A percentile compares a stretch with the other conserved stretches of the same genome.
phyloP scores from a whole-genome alignment of 306 rosid species.

The Coriaria nepalensis region DNA sequence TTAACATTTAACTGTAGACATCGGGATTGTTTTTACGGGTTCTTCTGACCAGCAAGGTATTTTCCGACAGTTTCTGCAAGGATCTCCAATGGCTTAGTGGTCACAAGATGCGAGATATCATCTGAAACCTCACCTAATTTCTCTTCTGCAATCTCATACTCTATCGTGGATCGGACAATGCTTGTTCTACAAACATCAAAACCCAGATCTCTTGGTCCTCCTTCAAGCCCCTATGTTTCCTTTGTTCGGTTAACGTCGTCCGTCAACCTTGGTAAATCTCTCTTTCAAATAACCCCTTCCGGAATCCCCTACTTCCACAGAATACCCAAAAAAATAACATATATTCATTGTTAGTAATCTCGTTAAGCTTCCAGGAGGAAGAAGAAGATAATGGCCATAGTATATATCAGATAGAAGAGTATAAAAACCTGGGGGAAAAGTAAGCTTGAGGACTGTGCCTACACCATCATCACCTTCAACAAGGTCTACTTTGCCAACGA shows the following conservation, averaged over 20 bases:
- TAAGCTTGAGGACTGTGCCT: not conserved
- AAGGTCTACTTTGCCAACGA: not conserved
- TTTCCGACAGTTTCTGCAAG: not conserved
- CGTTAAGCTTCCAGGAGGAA: no score
- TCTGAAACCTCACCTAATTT: not conserved
- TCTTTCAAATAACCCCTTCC: not conserved
- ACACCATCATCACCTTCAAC: constrained; percentile 6
- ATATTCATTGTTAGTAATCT: no score
- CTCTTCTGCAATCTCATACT: not conserved
- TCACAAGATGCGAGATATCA: not conserved
- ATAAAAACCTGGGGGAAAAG: not conserved
- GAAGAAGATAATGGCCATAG: no score
- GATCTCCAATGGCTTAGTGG: not conserved
- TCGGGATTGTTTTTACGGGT: not conserved
- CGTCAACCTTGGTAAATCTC: not conserved
- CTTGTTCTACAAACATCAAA: not conserved
- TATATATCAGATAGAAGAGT: no score
- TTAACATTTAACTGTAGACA: no score
- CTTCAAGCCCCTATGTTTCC: not conserved
- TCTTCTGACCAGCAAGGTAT: not conserved
- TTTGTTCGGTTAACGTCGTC: not conserved
- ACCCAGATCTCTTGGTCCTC: not conserved
- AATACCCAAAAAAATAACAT: no score
- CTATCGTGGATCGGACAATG: not conserved
- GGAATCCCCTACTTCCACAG: not conserved